phyloP scores from a whole-genome alignment of 352 stramenopile species.

The Pythium brachiatum region DNA sequence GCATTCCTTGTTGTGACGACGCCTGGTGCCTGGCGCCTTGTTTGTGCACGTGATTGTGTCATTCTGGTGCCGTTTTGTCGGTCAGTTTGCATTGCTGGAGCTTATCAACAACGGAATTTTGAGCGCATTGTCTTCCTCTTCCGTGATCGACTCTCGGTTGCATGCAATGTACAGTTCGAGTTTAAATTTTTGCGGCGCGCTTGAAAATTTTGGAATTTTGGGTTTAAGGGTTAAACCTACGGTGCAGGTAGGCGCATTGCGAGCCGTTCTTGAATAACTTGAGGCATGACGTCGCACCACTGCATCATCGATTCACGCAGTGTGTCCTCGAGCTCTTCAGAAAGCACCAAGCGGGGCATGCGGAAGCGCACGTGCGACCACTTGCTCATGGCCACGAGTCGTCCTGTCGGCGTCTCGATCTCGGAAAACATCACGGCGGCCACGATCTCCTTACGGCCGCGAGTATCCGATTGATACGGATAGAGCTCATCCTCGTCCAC shows the following conservation, averaged over 20 bases:
- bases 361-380: constrained; percentile 17
- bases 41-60: too few relatives aligned
- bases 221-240: neutral
- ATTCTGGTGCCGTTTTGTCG: too few relatives aligned
- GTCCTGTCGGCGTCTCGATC: constrained; percentile 4
- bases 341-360: neutral
- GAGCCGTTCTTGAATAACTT: constrained; percentile 17
- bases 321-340: neutral
- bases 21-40: too few relatives aligned
- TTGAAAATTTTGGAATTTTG: neutral
- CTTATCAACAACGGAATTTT: too few relatives aligned
- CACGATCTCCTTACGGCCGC: constrained; percentile 19
- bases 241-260: neutral
- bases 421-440: constrained; percentile 16
- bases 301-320: constrained; percentile 1
- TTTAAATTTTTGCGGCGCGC: neutral
- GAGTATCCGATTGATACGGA: constrained; percentile 18
- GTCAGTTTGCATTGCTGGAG: too few relatives aligned
- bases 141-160: too few relatives aligned
- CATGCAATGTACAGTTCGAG: too few relatives aligned
- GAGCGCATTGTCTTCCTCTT: too few relatives aligned
- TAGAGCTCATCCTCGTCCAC: constrained; percentile 24
- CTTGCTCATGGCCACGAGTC: constrained; percentile 14
- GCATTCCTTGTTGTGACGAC: too few relatives aligned
- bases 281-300: constrained; percentile 5